phyloP scores from a whole-genome alignment of 805 yeast species.

The Spathaspora sp. region DNA sequence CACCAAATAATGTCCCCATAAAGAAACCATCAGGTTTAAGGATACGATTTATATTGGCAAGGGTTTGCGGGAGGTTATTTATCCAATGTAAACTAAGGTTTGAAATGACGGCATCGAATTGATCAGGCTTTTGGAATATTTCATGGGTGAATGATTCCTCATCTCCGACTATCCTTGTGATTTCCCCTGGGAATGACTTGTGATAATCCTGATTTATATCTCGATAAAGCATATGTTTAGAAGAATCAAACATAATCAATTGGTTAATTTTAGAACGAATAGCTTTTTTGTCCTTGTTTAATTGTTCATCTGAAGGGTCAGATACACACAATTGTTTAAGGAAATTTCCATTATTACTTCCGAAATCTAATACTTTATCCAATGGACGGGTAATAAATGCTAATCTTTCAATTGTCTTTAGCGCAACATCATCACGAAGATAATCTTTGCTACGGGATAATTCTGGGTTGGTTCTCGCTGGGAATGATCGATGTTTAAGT shows the following conservation, averaged over 20 bases:
- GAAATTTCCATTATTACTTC: conserved; percentile 68
- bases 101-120: conserved; percentile 69
- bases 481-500: conserved; percentile 53
- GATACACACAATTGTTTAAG: conserved; percentile 35
- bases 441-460: conserved; percentile 61
- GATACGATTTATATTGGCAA: conserved; percentile 52
- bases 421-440: conserved; percentile 69
- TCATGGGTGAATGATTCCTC: conserved; percentile 59
- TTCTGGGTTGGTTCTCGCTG: conserved; percentile 42
- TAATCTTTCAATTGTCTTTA: conserved; percentile 68
- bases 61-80: conserved; percentile 71
- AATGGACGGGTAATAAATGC: conserved; percentile 69
- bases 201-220: conserved; percentile 44
- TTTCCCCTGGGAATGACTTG: conserved; percentile 35
- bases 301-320: conserved; percentile 33
- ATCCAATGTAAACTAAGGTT: conserved; percentile 81
- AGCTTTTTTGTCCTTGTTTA: conserved; percentile 48
- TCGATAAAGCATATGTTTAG: conserved; percentile 48
- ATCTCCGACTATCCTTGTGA: conserved; percentile 56
- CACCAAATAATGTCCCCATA: conserved; percentile 77
- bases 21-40: conserved; percentile 79
- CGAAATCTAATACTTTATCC: conserved; percentile 62
- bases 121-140: conserved; percentile 26
- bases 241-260: conserved; percentile 66
- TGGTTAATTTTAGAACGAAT: conserved; percentile 51